phyloP scores from a whole-genome alignment of 1,284 basidiomycete species.

The Boletellus deceptivus region DNA sequence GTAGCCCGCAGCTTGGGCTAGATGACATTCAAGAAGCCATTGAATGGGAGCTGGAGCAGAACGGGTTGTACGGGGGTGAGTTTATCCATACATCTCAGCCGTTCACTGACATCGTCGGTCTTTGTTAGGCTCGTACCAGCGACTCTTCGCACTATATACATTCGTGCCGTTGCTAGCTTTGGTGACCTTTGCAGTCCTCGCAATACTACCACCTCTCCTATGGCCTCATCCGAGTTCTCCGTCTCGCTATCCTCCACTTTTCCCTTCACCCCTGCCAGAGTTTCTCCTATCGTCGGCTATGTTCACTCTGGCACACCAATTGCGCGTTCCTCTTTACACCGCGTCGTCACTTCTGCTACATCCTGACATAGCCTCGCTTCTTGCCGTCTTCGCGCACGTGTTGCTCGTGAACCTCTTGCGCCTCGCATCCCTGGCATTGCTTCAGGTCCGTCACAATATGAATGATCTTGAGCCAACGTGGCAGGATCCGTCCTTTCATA shows the following conservation, averaged over 20 bases:
- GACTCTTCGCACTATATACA: conserved; percentile 50
- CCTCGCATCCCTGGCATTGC: conserved; percentile 51
- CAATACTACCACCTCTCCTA: conserved; percentile 44
- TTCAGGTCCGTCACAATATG: conserved; percentile 50
- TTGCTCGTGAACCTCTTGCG: conserved; percentile 52
- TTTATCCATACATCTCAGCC: background rate
- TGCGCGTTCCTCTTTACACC: conserved; percentile 52
- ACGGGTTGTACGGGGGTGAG: conserved; percentile 60
- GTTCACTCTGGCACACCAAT: conserved; percentile 57
- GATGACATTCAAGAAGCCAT: conserved; percentile 39
- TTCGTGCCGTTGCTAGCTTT: conserved; percentile 55
- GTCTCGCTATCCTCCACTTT: conserved; percentile 43
- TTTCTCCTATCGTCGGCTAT: conserved; percentile 55
- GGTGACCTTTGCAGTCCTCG: conserved; percentile 48
- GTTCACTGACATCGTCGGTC: conserved; percentile 7
- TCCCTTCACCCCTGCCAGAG: conserved; percentile 61
- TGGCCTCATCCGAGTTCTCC: conserved; percentile 39
- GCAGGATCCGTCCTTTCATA: conserved; percentile 56
- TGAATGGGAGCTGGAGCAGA: conserved; percentile 55
- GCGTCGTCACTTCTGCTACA: conserved; percentile 28
- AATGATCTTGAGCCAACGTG: conserved; percentile 46
- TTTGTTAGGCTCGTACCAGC: conserved; percentile 58
- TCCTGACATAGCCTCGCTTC: conserved; percentile 39
- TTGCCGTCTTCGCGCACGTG: conserved; percentile 51
- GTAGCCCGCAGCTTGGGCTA: conserved; percentile 14